Percentiles rank a stretch among this genome's conserved stretches.
Evolutionary conservation across 2,329 filamentous ascomycete genomes (phyloP).

Genomic region (Orbilia javanica): DNA sequence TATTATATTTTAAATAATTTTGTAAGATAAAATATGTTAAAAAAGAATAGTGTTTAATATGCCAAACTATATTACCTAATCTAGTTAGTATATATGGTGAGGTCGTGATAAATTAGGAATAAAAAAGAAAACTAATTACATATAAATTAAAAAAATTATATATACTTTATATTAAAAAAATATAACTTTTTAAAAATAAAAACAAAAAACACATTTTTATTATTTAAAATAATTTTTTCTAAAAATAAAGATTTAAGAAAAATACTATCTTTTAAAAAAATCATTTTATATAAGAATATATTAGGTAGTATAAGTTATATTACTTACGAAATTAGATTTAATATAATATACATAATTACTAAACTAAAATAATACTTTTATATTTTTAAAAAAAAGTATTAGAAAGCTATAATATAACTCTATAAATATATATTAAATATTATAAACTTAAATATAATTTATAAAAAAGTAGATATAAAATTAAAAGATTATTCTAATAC

Average conservation of each 20-base stretch:
- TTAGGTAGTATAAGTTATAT: too few species aligned
- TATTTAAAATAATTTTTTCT: background rate
- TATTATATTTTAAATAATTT: too few species aligned
- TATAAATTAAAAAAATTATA: conserved; percentile 14
- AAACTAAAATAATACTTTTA: too few species aligned
- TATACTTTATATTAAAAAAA: conserved; percentile 6
- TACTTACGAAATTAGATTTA: too few species aligned
- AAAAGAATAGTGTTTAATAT: too few species aligned
- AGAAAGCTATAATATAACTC: background rate
- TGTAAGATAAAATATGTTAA: too few species aligned
- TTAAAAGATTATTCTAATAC: background rate
- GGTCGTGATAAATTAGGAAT: too few species aligned
- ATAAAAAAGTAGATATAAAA: background rate
- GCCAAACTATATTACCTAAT: too few species aligned
- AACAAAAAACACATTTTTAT: conserved; percentile 4
- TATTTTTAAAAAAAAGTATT: background rate
- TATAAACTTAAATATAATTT: background rate
- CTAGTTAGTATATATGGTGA: too few species aligned
- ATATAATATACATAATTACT: too few species aligned
- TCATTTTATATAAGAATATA: too few species aligned
- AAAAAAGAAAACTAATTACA: conserved; percentile 4
- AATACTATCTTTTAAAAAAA: background rate
- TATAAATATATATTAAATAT: background rate
- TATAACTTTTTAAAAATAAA: conserved; percentile 4
- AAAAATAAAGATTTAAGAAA: background rate